Base-by-base conservation (phyloP, 495 filamentous ascomycete species). In the Beverwykella pulmonaria region DNA sequence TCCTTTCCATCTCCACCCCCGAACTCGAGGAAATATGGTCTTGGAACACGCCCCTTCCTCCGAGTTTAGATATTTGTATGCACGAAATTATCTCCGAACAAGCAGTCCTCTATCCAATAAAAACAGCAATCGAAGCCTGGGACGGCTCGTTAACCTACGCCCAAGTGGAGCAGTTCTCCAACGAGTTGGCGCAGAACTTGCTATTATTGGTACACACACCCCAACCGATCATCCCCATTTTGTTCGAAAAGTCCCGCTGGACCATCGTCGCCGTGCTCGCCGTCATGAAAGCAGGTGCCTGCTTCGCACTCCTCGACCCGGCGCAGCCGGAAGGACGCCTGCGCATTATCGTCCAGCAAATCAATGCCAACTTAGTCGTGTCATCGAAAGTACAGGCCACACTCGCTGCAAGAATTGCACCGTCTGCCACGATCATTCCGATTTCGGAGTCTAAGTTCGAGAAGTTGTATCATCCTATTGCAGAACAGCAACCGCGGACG, bases 201-300 rank as follows among this genome's bases (percentile, higher is more conserved):
- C 26, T 49, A 17, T 25, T 52, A 1, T 17, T 63, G 1, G 39
- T 32, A 46, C 34, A 50, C 23, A 14, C 25, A 20, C 22, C 41
- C n/a, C n/a, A 39, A 2, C 22, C 34, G 3, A 61, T 65, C 27
- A 53, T 71, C 19, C 69, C 69, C 2, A 20, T 71, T 9, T 55
- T 61, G 7, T 71, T 71, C 46, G 69, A 71, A 32, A 71, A 71
- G 41, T 65, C 47, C 0, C 19, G 57, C 22, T 71, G 69, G 69
- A 68, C 69, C 0, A 54, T 68, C 20, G 61, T 71, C 10, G 64
- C 69, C 1, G 32, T 71, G 4, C 61, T 71, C 12, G 69, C 57
- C 5, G 60, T 68, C 1, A 68, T 71, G 59, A 71, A 71, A 32
- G 36, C 65, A n/a, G 69, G 65, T 10, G 56, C 41, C 5, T 52